Conservation (phyloP, 345 rosid species). For the Iberis pinnata region DNA sequence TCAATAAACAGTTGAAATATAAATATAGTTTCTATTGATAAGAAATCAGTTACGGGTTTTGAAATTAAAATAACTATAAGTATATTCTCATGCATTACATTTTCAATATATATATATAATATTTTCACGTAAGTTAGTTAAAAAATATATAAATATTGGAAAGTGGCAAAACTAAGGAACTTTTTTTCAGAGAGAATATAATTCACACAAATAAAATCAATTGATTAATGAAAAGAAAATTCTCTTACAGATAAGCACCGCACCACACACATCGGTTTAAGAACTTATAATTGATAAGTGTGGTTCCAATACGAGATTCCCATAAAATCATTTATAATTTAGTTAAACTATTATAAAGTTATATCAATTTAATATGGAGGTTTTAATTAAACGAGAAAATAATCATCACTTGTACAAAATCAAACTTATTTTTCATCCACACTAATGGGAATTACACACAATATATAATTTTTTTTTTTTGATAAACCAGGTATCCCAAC, state of each 20-base stretch:
- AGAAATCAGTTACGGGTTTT: too few species aligned
- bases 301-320: conserved; percentile 25
- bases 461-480: too few species aligned
- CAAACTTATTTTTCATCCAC: conserved; percentile 18
- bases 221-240: conserved; percentile 25
- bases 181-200: conserved; percentile 23
- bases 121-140: not conserved
- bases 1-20: too few species aligned
- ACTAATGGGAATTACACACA: too few species aligned
- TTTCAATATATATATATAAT: not conserved
- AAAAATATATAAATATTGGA: conserved; percentile 15
- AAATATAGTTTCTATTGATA: too few species aligned
- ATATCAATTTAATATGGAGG: conserved; percentile 6
- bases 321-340: conserved; percentile 14
- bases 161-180: conserved; percentile 13
- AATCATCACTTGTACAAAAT: conserved; percentile 12
- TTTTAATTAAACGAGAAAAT: not conserved
- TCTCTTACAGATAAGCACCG: conserved; percentile 32
- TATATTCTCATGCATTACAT: conserved; percentile 11
- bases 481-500: too few species aligned
- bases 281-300: conserved; percentile 16
- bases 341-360: conserved; percentile 14
- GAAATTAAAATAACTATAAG: too few species aligned
- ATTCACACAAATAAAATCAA: conserved; percentile 7
- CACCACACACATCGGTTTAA: conserved; percentile 22